A percentile compares a stretch with the other conserved stretches of the same genome.
phyloP scores from a whole-genome alignment of 306 rosid species.

The Quercus robur region DNA sequence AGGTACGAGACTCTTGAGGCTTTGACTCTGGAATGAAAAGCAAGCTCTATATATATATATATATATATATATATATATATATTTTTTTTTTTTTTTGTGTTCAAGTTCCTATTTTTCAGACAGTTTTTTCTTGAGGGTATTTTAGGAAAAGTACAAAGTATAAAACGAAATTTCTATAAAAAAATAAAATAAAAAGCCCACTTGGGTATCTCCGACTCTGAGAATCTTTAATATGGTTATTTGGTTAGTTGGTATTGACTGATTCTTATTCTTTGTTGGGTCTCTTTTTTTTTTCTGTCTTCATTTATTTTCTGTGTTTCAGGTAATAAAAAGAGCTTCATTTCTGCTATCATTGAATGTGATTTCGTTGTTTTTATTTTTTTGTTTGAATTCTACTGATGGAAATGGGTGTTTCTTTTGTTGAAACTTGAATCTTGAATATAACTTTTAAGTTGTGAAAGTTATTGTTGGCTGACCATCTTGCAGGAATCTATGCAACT shows the following conservation, averaged over 20 bases:
- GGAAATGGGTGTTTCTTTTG: not conserved
- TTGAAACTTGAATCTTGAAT: constrained; percentile 19
- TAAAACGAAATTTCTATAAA: not conserved
- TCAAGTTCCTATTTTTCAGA: constrained; percentile 29
- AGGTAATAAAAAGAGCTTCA: constrained; percentile 7
- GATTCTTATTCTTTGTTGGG: not conserved
- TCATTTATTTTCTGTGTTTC: constrained; percentile 13
- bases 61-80: too few relatives aligned
- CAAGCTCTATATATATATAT: too few relatives aligned
- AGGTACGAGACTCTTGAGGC: too few relatives aligned
- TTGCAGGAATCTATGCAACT: constrained; percentile 23
- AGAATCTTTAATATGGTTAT: constrained; percentile 44
- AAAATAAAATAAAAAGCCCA: not conserved
- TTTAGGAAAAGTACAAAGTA: not conserved
- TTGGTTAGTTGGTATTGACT: constrained; percentile 15
- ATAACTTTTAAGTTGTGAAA: not conserved
- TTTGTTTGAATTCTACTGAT: not conserved
- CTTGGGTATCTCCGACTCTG: constrained; percentile 43
- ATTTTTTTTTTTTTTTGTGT: not conserved
- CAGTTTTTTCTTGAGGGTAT: not conserved
- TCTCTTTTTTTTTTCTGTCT: not conserved
- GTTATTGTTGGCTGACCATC: constrained; percentile 1
- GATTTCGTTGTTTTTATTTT: not conserved
- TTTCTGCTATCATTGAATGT: not conserved
- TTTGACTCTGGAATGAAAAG: too few relatives aligned